Evolutionary conservation across 345 rosid genomes (phyloP).

Genomic region (Lepidium didymum): DNA sequence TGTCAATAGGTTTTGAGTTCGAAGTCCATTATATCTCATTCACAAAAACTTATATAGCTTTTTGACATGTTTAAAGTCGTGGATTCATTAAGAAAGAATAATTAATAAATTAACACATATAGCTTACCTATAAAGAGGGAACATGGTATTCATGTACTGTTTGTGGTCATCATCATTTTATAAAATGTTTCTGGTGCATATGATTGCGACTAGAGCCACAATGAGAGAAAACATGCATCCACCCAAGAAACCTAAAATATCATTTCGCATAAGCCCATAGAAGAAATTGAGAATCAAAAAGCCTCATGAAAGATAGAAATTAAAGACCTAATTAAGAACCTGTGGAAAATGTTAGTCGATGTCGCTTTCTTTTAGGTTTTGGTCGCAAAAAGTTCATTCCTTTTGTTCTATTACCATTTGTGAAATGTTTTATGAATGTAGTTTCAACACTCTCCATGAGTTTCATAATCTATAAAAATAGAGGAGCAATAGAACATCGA

Average conservation of each 20-base stretch:
- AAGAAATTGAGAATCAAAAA: not conserved
- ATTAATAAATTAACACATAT: not conserved
- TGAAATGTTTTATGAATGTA: constrained; percentile 58
- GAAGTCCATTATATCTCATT: no score
- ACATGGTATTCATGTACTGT: constrained; percentile 48
- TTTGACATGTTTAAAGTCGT: not conserved
- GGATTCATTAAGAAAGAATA: not conserved
- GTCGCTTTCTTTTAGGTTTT: constrained; percentile 43
- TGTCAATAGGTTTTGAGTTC: no score
- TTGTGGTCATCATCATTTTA: constrained; percentile 11
- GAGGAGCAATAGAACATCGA: constrained; percentile 21
- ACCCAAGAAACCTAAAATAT: constrained; percentile 43
- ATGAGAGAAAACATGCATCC: constrained; percentile 51
- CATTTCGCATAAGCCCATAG: not conserved
- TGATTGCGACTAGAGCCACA: constrained; percentile 35
- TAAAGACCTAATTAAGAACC: no score
- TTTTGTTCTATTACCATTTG: constrained; percentile 57
- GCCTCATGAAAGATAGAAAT: no score
- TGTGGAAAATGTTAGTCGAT: constrained; percentile 47
- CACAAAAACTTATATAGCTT: no score
- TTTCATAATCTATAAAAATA: constrained; percentile 34
- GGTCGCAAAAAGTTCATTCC: constrained; percentile 56
- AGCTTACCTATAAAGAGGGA: constrained; percentile 56
- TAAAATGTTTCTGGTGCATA: constrained; percentile 35
- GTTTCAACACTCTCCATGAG: constrained; percentile 49